Base-by-base conservation (phyloP, 1,284 basidiomycete genomes). In the Sporisorium iseilematis-ciliati region DNA sequence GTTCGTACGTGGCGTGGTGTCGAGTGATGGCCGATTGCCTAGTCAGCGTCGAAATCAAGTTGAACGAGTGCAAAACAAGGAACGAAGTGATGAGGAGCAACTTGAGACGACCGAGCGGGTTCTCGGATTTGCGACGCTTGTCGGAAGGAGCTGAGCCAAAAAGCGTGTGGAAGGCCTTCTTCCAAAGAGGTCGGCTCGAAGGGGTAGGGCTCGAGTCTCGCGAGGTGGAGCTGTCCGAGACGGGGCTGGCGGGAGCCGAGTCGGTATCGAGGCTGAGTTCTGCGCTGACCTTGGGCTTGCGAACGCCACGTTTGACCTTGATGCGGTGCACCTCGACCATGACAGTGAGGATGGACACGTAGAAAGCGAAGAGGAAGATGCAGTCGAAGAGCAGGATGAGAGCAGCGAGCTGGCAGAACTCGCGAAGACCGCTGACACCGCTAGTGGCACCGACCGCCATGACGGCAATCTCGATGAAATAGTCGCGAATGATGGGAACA, bases 331-430 rank as follows among this genome's bases (percentile, higher is more conserved):
- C 87, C 88, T 98, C 96, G 78, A 98, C 92, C 92, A 98, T 97
- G 84, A 99, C 89, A 43, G 91, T 91, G 69, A 99, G 87, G 65
- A 98, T 91, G 3, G 93, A 91, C 1, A 93, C 89, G 84, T 95
- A 93, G 87, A 97, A 97, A 0, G 93, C 93, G 86, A 92, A 92
- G 72, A 97, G 90, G 85, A 95, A 89, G 54, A 94, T 82, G 85
- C 94, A 97, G 86, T 99, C 96, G 60, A 94, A 89, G 11, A 89
- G 89, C 58, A 99, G 88, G 58, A 94, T 90, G 38, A 98, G 86
- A 0, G 94, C 94, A 2, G 94, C 95, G 16, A 99, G 90, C 33
- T 94, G 92, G 86, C 96, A 99, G 81, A 98, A 97, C 86, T 99
- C 95, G 77, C 91, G 91, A 55, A 99, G 88, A 7, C 97, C 97